Evolutionary conservation across 345 rosid genomes (phyloP), one percentile per base, ranked within the genome.

Genomic region (Triadica sebifera): DNA sequence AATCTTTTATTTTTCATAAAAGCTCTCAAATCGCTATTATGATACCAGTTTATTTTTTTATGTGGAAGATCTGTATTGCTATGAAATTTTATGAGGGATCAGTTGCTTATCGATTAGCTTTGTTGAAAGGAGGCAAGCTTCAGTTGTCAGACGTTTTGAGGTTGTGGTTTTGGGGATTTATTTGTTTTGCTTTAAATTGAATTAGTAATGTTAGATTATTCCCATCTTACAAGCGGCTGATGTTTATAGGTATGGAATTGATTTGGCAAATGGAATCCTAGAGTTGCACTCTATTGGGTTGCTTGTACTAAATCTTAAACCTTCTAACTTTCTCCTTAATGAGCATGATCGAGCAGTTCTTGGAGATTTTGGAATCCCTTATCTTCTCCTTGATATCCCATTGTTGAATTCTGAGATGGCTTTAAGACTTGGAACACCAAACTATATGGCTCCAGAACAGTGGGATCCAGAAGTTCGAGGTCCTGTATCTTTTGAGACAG

Each of bases 391-490:
- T 45, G 87, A 84, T 59, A 75, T 79, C 59, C 77, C 84, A 0
- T 73, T 82, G 67, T 61, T 81, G 62, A 71, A 83, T 70, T 68
- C 82, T 12, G 77, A 81, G 70, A 67, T 79, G 77, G 78, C 70
- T 60, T 77, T 87, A 34, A 76, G 84, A 79, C 88, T 81, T 81
- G 90, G 90, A 61, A 79, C 90, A 20, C 77, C 88, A 37, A 87
- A 83, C 51, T 87, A 83, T 78, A 83, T 87, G 90, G 88, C 88
- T 50, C 90, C 90, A 20, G 88, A 87, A 60, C 88, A 87, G 84
- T 87, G 90, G 90, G 90, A 85, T 60, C 90, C 88, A 19, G 83
- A 80, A 71, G 77, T 72, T 25, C 79, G 90, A 76, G 86, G 90
- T 75, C 90, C 90, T 62, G 50, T 87, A 55, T 83, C 85, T 37